Base-by-base conservation (phyloP, 2,329 filamentous ascomycete genomes). In the Setomelanomma holmii region DNA sequence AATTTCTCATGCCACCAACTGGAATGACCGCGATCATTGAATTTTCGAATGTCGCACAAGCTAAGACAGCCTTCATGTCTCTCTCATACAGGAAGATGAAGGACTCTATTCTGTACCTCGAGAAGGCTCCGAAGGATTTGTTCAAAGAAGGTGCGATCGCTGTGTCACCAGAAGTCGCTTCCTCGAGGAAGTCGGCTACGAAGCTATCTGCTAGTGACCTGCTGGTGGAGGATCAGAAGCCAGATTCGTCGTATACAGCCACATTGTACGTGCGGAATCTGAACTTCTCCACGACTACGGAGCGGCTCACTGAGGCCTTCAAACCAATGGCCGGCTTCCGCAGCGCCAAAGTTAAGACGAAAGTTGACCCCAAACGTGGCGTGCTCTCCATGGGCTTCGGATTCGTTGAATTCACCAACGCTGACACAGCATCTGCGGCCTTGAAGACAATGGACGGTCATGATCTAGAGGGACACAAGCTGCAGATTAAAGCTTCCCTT, bases 1-100 rank as follows among this genome's bases (percentile, higher is more conserved):
- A 87, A 67, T 87, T 98, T 45, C 79, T 99, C 55, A 96, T 99
- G 87, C 95, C 95, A 11, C 92, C 95, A 1, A 89, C 89, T 53
- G 93, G 92, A 22, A 96, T 93, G 47, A 96, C 96, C 68, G 95
- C 95, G 22, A 93, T 99, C 72, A 88, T 96, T 20, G 91, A 97
- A 71, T 97, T 93, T 70, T 82, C 85, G 3, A 88, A 93, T 64
- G 81, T 90, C 6, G 86, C 88, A 24, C 86, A 96, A 70, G 92
- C 90, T 45, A 89, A 91, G 71, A 82, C 88, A 53, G 95, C 95
- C 2, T 96, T 97, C 77, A 85, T 85, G 58, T 87, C 88, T 60
- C 80, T 98, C 50, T 91, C 93, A 1, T 98, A 98, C 76, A 87
- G 91, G 53, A 91, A 93, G 67, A 84, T 99, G 71, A 93, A 93